A percentile compares a stretch with the other conserved stretches of the same genome.
Conservation (phyloP, 176 grass and related monocot genomes). For the Dendrocalamus sinicus region DNA sequence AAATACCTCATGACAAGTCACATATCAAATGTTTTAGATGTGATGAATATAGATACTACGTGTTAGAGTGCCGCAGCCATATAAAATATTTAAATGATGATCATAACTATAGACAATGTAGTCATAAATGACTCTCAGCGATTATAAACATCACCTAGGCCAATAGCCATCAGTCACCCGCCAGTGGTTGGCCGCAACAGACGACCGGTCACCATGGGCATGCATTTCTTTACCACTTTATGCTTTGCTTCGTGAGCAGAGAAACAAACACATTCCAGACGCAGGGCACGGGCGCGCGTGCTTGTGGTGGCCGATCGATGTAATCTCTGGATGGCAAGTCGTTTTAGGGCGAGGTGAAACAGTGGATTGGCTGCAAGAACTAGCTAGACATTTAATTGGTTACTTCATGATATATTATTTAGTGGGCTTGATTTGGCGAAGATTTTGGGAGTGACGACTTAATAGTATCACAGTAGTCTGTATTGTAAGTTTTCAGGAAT, state of each 20-base stretch:
- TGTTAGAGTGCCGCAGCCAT: rapidly evolving
- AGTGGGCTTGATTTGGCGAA: not conserved
- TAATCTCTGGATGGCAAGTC: slow-evolving; percentile 40
- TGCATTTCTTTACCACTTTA: not conserved
- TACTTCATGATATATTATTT: not conserved
- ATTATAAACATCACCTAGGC: too few relatives aligned
- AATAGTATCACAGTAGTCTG: not conserved
- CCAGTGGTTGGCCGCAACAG: slow-evolving; percentile 31
- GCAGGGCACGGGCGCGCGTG: not conserved
- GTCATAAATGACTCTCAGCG: too few relatives aligned
- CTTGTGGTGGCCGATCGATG: slow-evolving; percentile 16
- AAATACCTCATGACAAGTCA: too few relatives aligned
- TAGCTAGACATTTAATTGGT: not conserved
- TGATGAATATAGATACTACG: too few relatives aligned
- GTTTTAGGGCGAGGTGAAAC: slow-evolving; percentile 15
- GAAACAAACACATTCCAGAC: not conserved
- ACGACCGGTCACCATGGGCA: slow-evolving; percentile 20
- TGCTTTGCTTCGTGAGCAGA: slow-evolving; percentile 24
- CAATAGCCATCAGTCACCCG: not conserved
- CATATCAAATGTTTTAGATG: too few relatives aligned
- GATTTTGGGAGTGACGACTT: not conserved
- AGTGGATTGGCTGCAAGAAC: not conserved
- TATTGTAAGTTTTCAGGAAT: not conserved
- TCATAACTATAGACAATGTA: rapidly evolving
- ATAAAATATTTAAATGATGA: too few relatives aligned